Evolutionary conservation across 345 rosid species (phyloP), one percentile per base, ranked within the genome.

Genomic region (Arabis hirsuta): DNA sequence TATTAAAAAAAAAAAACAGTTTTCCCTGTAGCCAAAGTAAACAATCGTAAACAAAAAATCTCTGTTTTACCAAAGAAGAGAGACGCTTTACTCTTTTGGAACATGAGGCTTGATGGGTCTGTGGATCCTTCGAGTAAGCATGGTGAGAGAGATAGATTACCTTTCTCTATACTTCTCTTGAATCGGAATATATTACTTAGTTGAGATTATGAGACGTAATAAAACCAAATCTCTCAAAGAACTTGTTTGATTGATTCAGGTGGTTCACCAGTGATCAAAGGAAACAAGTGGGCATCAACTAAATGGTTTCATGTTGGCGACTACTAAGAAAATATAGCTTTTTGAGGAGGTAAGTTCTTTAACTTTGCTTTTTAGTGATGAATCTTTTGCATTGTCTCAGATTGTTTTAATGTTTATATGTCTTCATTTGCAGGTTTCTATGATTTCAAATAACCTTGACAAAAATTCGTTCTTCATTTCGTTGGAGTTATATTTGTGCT

Each of bases 201-300:
- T 20, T 4, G 9, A 54, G 27, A 24, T 73, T 29, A 32, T 32
- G 36, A 32, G 36, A 32, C 6, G 36, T 32, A 32, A 11, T 48
- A 42, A 22, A 9, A 36, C 5, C 41, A 42, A 56, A 16, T 41
- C 58, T 51, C 56, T 44, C 14, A 31, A 6, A 45, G 55, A 34
- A 34, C 38, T 12, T 0, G 11, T 22, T 9, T 66, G 34, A 26
- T 57, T 74, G 43, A 39, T 58, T 54, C 79, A 93, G 98, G 96
- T 69, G 96, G 97, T 71, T 90, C 95, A 73, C 86, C 94, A 34
- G 95, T 94, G 74, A 89, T 94, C 62, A 84, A 68, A 78, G 98
- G 98, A 62, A 86, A 85, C 79, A 90, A 94, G 66, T 94, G 98
- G 98, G 89, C 97, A 60, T 84, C 95, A 19, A 94, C 98, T 38